Base-by-base conservation (phyloP, 2,329 filamentous ascomycete genomes). In the Alternaria sp. region DNA sequence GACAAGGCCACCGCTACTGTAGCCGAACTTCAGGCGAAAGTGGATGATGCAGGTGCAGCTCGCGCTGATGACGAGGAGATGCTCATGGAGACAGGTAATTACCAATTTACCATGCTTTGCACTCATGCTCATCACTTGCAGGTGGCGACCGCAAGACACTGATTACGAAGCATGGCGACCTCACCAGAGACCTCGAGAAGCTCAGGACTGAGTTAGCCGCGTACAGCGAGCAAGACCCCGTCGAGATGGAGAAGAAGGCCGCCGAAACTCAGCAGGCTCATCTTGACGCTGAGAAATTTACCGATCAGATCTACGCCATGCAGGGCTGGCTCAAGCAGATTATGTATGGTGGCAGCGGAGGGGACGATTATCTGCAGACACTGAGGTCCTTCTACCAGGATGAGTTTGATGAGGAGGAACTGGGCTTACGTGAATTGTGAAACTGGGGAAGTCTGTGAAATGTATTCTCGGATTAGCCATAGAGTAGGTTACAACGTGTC, bases 361-460 rank as follows among this genome's bases (percentile, higher is more conserved):
- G 30, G 17, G 75, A 79, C 45, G 84, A 84, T 6, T 67, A 87
- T 19, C 69, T 79, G n/a, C 68, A 65, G 4, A 73, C 86, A 15
- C 80, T 82, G 69, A 80, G 77, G 57, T 78, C 81, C 47, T 82
- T 81, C 52, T 89, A 88, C 67, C 85, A 83, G 9, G 82, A 83
- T 21, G 85, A 88, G 69, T 87, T 83, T 70, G 83, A 83, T 57
- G 77, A 84, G 59, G 86, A 89, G 59, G 85, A 84, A 43, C 82
- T 83, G 50, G 83, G 84, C 8, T 76, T 88, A 65, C 77, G 78
- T 25, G 85, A 80, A 68, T 66, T 79, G n/a, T 45, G n/a, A 21
- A 21, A 10, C 21, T 40, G 3, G 19, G 30, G 12, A 15, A 21
- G 36, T 23, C 28, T 52, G 19, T 36, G 49, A 4, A 19, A 2